Evolutionary conservation across 2,329 filamentous ascomycete genomes (phyloP), one percentile per base, ranked within the genome.

Genomic region (Cladosporium phlei): DNA sequence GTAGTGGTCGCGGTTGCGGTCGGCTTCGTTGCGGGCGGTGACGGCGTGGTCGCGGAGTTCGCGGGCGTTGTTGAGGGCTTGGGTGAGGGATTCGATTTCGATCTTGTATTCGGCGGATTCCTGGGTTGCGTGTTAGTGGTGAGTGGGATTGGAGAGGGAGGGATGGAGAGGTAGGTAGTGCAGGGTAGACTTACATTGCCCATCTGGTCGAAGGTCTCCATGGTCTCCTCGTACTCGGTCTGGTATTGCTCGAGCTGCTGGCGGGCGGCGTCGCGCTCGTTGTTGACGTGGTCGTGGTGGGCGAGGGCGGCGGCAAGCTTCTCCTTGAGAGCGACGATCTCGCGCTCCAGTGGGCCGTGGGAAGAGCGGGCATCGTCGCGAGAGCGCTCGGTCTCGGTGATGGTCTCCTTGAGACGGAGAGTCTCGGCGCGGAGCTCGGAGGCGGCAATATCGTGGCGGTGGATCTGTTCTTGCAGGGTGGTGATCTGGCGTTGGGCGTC

Each of bases 11-110:
- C 58, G 37, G 48, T 61, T 56, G 25, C 55, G 55, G 37, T 61
- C 58, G 16, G 58, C 58, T 14, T 52, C 43, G 17, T 51, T 50
- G 32, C 59, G 55, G 2, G 59, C 57, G 4, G 59, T 38, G 43
- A 62, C 60, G 29, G 59, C 60, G n/a, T 54, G 48, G 29, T 61
- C 59, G 20, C 57, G 59, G 47, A 62, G 59, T 48, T 62, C 57
- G n/a, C 55, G 55, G 4, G 59, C 53, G 20, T 62, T 57, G 17
- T 50, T 49, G 25, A 62, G 52, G 46, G 59, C 48, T 19, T 52
- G 49, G 37, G 58, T 53, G 20, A 63, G 54, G 28, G 35, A 54
- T 21, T 63, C 59, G 43, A 62, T 60, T 39, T 63, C 59, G 39
- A 51, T 57, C 43, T 62, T 55, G 19, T 25, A 22, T 5, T 39